Base-by-base conservation (phyloP, 257 asterid species). In the Plantago ovata region DNA sequence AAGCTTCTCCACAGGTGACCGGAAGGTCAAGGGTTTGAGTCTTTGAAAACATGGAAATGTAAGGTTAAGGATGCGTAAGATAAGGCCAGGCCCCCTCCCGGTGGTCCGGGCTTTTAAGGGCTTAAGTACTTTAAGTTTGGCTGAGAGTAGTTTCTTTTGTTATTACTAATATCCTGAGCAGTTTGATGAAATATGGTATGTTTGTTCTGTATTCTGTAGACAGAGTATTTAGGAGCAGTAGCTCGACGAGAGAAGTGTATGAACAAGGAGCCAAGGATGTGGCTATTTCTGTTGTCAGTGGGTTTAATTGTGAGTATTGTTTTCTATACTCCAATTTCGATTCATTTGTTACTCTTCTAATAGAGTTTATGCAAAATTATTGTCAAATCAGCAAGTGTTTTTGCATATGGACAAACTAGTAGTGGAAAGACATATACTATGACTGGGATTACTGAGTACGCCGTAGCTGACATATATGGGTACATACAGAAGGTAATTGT, bases 341-440 rank as follows among this genome's bases (percentile, higher is more conserved):
- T 42, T 59, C 11, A 13, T 60, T 42, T 7, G 18, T 4, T 49
- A 11, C 33, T 33, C 9, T 14, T 24, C 9, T 48, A 38, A 56
- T 41, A 39, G 60, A 38, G 20, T 71, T 58, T 24, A 33, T 50
- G 14, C 66, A 39, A 54, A 46, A 42, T 3, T 1, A 28, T 9
- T 61, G 61, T 21, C 44, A 21, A 58, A 14, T 60, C 65, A 92
- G 98, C 98, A 42, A 88, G 94, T 69, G 86, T 92, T 42, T 89
- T 92, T 64, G 97, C 98, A 0, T 88, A 92, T 62, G 98, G 98
- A 39, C 98, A 92, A 74, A 92, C 98, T 4, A 88, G 96, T 82
- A 92, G 98, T 59, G 98, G 98, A 58, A 92, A 92, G 81, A 92
- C 98, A 0, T 92, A 66, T 68, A 92, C 98, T 8, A 92, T 92